These are phyloP conservation scores for Pachysandra terminalis DNA, from an alignment of 164 flowering plant species.

Conservation along the genomic window DNA sequence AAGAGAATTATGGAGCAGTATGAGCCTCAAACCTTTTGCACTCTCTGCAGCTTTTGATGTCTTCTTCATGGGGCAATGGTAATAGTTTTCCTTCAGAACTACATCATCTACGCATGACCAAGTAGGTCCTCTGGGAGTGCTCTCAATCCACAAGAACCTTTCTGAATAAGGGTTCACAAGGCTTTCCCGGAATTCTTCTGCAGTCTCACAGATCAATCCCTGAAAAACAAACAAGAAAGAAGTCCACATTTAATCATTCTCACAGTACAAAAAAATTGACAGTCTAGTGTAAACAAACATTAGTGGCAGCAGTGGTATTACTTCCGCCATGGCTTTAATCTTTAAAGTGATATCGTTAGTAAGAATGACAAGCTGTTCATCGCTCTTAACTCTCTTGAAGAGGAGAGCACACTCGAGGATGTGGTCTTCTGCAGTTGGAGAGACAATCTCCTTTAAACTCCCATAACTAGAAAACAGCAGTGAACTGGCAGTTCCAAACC, in stretches of 20 bases:
- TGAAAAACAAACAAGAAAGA: constrained; percentile 33
- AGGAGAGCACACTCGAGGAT: constrained; percentile 75
- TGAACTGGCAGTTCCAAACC: constrained; percentile 20
- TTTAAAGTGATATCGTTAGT: constrained; percentile 58
- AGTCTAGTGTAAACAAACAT: neutral
- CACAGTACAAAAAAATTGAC: neutral
- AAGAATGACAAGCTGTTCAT: constrained; percentile 66
- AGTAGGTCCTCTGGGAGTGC: constrained; percentile 85
- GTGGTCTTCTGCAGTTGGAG: constrained; percentile 79
- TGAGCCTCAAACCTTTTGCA: constrained; percentile 85
- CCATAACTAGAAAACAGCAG: constrained; percentile 30
- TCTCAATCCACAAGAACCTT: constrained; percentile 73
- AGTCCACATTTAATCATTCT: neutral
- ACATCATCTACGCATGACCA: constrained; percentile 71
- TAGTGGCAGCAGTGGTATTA: constrained; percentile 16
- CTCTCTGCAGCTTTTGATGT: constrained; percentile 42
- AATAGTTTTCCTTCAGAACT: constrained; percentile 50
- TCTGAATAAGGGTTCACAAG: constrained; percentile 82
- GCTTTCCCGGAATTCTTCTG: constrained; percentile 69
- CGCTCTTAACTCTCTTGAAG: constrained; percentile 35
- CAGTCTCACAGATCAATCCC: constrained; percentile 87
- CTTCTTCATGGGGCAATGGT: constrained; percentile 34
- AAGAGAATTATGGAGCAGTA: constrained; percentile 66
- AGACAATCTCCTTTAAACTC: constrained; percentile 38
- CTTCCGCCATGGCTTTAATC: constrained; percentile 97